These are phyloP conservation scores for Termitomyces sp. DNA, from an alignment of 768 basidiomycete species.

Conservation along the genomic window DNA sequence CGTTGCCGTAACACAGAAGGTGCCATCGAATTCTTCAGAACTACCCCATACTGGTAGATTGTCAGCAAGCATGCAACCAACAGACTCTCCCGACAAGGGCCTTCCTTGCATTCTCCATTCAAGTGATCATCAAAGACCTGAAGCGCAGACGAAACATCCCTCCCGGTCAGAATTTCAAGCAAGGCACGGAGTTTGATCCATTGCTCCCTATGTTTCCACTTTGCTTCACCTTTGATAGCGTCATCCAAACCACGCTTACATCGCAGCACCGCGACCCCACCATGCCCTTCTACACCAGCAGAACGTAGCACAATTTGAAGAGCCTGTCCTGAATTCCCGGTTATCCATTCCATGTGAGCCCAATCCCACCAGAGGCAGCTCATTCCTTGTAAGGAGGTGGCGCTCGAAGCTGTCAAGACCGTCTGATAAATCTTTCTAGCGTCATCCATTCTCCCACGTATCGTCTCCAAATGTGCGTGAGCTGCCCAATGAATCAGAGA, in stretches of 20 bases:
- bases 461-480: constrained; percentile 71
- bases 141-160: constrained; percentile 36
- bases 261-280: constrained; percentile 55
- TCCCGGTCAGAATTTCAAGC: constrained; percentile 56
- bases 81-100: constrained; percentile 49
- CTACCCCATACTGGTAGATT: constrained; percentile 55
- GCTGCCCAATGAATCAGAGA: constrained; percentile 68
- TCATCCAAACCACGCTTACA: constrained; percentile 65
- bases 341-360: constrained; percentile 83
- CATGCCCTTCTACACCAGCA: constrained; percentile 48
- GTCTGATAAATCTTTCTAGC: constrained; percentile 79
- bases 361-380: constrained; percentile 75
- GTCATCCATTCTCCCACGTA: constrained; percentile 61
- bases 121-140: constrained; percentile 38
- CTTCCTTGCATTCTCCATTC: constrained; percentile 19
- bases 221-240: constrained; percentile 22
- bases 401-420: constrained; percentile 48
- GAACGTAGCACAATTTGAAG: constrained; percentile 53
- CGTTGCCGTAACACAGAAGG: constrained; percentile 58
- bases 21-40: constrained; percentile 55
- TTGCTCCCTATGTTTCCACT: constrained; percentile 57
- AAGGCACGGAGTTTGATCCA: constrained; percentile 68
- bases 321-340: constrained; percentile 45
- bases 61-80: constrained; percentile 53
- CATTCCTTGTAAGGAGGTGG: constrained; percentile 30